phyloP scores from a whole-genome alignment of 78 protist species.

The Creolimax fragrantissima region DNA sequence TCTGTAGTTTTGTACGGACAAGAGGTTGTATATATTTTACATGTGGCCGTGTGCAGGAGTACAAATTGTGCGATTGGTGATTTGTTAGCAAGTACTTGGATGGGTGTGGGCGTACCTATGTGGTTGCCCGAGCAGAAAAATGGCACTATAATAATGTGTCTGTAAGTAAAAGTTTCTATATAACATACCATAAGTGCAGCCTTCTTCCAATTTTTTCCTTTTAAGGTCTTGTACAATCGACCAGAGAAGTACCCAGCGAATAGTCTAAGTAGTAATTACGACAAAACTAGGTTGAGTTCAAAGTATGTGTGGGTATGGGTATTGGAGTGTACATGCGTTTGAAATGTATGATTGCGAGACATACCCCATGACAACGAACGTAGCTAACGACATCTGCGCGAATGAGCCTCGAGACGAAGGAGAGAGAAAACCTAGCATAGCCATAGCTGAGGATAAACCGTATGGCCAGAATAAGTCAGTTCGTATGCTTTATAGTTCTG shows the following conservation, averaged over 20 bases:
- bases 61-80: no score
- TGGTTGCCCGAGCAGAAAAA: no score
- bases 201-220: conserved; percentile 69
- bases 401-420: conserved; percentile 90
- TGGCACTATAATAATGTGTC: no score
- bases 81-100: no score
- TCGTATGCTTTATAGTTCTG: not conserved
- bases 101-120: no score
- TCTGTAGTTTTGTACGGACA: not conserved
- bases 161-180: no score
- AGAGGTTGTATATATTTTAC: no score
- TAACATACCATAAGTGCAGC: conserved; percentile 30
- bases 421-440: conserved; percentile 90
- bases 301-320: not conserved
- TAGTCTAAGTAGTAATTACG: not conserved
- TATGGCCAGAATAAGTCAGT: not conserved
- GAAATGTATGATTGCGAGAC: not conserved
- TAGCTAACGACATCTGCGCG: conserved; percentile 58
- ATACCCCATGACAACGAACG: conserved; percentile 69
- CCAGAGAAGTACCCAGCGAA: conserved; percentile 76
- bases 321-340: not conserved
- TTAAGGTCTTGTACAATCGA: conserved; percentile 58
- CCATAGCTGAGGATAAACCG: conserved; percentile 31
- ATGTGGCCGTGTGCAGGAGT: no score
- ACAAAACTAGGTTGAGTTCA: no score